A percentile compares a stretch with the other conserved stretches of the same genome.
These are phyloP conservation scores for Cymbopogon citratus DNA, from an alignment of 176 grass and related monocot species.

Conservation along the genomic window DNA sequence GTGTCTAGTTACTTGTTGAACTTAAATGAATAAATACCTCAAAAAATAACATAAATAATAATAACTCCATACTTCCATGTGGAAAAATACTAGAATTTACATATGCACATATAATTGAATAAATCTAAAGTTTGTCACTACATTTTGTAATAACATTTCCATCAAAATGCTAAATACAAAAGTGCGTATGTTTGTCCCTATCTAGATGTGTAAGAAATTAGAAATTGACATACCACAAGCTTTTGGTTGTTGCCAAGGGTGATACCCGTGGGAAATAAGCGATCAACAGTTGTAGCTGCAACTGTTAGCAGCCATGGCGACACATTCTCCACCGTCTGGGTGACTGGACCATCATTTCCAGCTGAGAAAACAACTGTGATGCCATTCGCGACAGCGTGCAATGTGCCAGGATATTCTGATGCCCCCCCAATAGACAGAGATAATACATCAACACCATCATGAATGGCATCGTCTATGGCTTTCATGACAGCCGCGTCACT, in stretches of 20 bases:
- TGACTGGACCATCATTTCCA: conserved; percentile 31
- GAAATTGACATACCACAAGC: conserved; percentile 2
- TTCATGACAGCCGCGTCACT: conserved; percentile 25
- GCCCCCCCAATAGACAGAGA: conserved; percentile 26
- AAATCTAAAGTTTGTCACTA: too few species aligned
- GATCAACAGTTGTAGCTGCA: conserved; percentile 46
- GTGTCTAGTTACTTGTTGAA: too few species aligned
- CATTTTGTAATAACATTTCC: too few species aligned
- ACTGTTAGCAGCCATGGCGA: conserved; percentile 56
- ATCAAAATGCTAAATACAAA: too few species aligned
- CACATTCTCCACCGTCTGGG: conserved; percentile 9
- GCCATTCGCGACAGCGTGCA: conserved; percentile 45
- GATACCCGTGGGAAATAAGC: conserved; percentile 27
- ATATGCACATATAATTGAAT: too few species aligned
- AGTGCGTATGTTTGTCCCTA: too few species aligned
- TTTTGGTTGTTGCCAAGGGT: conserved; percentile 17
- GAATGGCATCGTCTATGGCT: conserved; percentile 47
- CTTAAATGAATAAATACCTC: too few species aligned
- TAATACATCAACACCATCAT: conserved; percentile 53
- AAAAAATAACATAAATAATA: too few species aligned
- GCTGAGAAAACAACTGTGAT: conserved; percentile 47
- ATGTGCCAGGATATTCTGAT: not conserved
- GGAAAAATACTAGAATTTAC: too few species aligned
- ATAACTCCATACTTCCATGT: too few species aligned
- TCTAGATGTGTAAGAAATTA: not conserved